Evolutionary conservation across 2,329 filamentous ascomycete genomes (phyloP).

Genomic region (Dothideomycetidae sp.): DNA sequence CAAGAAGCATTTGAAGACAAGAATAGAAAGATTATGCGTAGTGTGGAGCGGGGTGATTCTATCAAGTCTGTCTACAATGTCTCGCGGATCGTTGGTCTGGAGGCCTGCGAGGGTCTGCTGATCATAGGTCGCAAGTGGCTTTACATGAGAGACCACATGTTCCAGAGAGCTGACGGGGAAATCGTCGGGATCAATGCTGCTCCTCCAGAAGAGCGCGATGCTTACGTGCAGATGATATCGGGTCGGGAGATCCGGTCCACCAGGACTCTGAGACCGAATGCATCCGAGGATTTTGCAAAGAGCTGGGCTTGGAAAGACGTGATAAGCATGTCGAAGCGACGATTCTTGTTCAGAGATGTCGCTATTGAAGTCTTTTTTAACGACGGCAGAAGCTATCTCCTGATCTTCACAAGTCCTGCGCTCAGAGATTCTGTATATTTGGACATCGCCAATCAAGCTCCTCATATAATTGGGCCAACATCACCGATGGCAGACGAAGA

Average conservation of each 20-base stretch:
- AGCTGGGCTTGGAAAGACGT: constrained; percentile 92
- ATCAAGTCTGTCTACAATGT: constrained; percentile 93
- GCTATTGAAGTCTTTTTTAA: constrained; percentile 96
- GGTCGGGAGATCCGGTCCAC: constrained; percentile 48
- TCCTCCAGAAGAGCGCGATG: constrained; percentile 79
- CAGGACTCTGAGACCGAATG: constrained; percentile 15
- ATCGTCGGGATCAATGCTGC: constrained; percentile 96
- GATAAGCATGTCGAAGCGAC: constrained; percentile 86
- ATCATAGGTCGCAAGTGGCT: constrained; percentile 84
- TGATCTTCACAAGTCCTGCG: constrained; percentile 64
- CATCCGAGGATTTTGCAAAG: constrained; percentile 60
- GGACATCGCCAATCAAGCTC: constrained; percentile 63
- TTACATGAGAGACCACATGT: constrained; percentile 93
- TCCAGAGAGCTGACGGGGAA: constrained; percentile 86
- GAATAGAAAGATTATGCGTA: constrained; percentile 94
- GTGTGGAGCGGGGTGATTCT: constrained; percentile 74
- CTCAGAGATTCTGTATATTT: constrained; percentile 68
- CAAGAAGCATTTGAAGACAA: constrained; percentile 89
- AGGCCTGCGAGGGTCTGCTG: constrained; percentile 83
- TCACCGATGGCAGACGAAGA: constrained; percentile 60
- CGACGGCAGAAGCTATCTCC: constrained; percentile 83
- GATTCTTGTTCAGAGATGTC: constrained; percentile 90
- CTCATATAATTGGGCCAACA: constrained; percentile 48
- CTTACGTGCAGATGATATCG: constrained; percentile 87
- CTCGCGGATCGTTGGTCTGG: constrained; percentile 82